phyloP scores from a whole-genome alignment of 148 eudicot species.

The Cornus controversa region DNA sequence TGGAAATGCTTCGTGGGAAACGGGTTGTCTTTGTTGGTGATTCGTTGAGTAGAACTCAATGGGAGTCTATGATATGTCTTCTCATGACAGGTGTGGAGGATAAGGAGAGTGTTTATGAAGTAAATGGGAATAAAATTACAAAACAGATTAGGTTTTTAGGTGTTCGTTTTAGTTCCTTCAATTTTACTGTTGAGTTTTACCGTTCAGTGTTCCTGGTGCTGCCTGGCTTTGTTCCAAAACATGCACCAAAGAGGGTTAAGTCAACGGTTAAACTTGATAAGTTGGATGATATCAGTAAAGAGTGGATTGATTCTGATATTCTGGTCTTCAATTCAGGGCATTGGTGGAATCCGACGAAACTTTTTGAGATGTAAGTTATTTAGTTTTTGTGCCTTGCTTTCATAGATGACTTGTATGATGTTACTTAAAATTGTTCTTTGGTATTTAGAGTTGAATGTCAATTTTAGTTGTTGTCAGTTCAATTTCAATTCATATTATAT shows the following conservation, averaged over 20 bases:
- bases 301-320: conserved; percentile 63
- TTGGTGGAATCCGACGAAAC: conserved; percentile 76
- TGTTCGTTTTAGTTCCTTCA: conserved; percentile 51
- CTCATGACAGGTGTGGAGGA: conserved; percentile 71
- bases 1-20: conserved; percentile 50
- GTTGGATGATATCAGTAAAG: conserved; percentile 53
- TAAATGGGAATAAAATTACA: conserved; percentile 54
- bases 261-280: conserved; percentile 54
- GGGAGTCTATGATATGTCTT: conserved; percentile 71
- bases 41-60: conserved; percentile 72
- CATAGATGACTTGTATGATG: no score
- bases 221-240: conserved; percentile 41
- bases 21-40: conserved; percentile 75
- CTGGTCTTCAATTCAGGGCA: conserved; percentile 67
- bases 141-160: conserved; percentile 55
- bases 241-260: conserved; percentile 58
- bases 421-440: no score
- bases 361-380: conserved; percentile 54
- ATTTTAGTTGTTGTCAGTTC: no score
- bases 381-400: background rate
- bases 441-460: no score
- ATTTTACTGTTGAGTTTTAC: conserved; percentile 59
- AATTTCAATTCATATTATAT: no score
- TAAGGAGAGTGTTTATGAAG: conserved; percentile 56
- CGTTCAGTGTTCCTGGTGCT: conserved; percentile 65